Evolutionary conservation across 2,329 filamentous ascomycete species (phyloP).

Genomic region (Passalora sequoiae): DNA sequence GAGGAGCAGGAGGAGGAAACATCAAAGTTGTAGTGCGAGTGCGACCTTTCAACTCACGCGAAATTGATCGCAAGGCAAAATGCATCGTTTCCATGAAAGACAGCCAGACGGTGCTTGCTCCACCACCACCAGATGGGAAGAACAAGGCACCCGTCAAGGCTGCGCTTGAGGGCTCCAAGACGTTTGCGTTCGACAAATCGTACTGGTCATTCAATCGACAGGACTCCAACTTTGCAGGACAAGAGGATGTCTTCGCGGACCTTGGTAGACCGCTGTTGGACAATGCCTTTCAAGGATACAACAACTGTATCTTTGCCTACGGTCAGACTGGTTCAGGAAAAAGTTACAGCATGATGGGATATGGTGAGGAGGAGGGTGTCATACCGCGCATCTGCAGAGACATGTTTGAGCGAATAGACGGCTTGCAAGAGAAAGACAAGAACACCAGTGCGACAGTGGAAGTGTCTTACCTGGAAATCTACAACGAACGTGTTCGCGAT

Average conservation of each 20-base stretch:
- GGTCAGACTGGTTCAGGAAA: conserved; percentile 98
- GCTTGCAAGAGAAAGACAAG: conserved; percentile 64
- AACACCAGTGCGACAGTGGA: conserved; percentile 86
- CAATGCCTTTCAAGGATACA: conserved; percentile 97
- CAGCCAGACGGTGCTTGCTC: conserved; percentile 78
- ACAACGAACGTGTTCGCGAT: conserved; percentile 96
- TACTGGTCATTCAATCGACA: conserved; percentile 95
- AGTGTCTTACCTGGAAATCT: conserved; percentile 97
- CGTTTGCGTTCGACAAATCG: conserved; percentile 92
- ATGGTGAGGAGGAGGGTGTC: conserved; percentile 90
- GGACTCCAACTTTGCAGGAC: conserved; percentile 78
- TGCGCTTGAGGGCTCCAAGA: conserved; percentile 62
- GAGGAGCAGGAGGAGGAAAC: conserved; percentile 79
- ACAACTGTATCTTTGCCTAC: conserved; percentile 99
- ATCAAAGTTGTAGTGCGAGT: conserved; percentile 99
- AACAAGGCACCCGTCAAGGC: conserved; percentile 61
- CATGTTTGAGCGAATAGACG: conserved; percentile 85
- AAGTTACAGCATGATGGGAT: conserved; percentile 99
- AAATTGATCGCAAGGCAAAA: conserved; percentile 92
- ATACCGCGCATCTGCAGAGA: conserved; percentile 96
- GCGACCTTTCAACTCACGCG: conserved; percentile 75
- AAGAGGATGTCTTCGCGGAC: conserved; percentile 83
- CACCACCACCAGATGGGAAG: conserved; percentile 58
- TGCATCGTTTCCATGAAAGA: conserved; percentile 97
- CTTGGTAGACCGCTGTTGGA: conserved; percentile 85